Evolutionary conservation across 2,329 filamentous ascomycete species (phyloP), one percentile per base, ranked within the genome.

Genomic region (Didymellaceae sp.): DNA sequence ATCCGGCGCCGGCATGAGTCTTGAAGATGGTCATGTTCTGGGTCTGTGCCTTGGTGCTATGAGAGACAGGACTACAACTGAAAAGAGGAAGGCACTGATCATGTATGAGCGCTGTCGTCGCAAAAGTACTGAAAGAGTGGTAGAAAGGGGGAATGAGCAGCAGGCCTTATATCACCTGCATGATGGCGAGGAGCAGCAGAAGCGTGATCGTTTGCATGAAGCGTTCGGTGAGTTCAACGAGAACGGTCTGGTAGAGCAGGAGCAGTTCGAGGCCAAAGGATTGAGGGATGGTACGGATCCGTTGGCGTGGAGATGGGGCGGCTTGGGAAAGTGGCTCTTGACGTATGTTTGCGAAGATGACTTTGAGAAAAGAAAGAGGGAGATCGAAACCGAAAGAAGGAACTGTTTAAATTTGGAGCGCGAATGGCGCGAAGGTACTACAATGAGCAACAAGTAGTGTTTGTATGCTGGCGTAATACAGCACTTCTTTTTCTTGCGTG

Each of bases 101-200:
- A 73, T 82, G 0, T 88, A 87, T 55, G 82, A 88, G 63, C 71
- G 74, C 5, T 84, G 83, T 48, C 77, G 85, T 1, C 79, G 82
- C 20, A 72, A 78, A 35, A 75, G 86, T 4, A 87, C 85, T 0
- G 81, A 85, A 35, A 80, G 76, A 55, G 79, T 88, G 0, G 85
- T 87, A 0, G 72, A 80, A 9, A 70, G 84, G 2, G 84, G 85
- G 0, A 86, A 83, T n/a, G 66, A 78, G 10, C 82, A 87, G 55
- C 84, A 86, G 59, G 78, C 80, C 60, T 74, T 87, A 1, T 86
- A 86, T 44, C 84, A 87, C 55, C 68, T 87, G 2, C 77, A 80
- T 5, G 84, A 87, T 54, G 85, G 84, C 0, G 66, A 73, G 0
- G 80, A 82, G 52, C 85, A 86, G 64, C 57, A 74, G 43, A 77